Conservation (phyloP, 495 filamentous ascomycete species). For the Polyplosphaeria fusca region DNA sequence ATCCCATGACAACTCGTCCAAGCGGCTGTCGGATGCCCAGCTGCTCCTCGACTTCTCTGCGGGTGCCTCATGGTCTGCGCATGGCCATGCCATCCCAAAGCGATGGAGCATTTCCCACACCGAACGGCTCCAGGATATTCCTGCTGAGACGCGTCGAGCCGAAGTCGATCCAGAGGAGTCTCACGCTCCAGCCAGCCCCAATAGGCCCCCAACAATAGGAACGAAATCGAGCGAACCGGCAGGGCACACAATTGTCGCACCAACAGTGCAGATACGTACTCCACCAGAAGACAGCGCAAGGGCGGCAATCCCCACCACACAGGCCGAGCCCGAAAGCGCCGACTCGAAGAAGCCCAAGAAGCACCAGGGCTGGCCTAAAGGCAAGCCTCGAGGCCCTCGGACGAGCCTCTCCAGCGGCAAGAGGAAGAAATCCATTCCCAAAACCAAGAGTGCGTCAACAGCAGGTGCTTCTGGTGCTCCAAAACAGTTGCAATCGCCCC, state of each 20-base stretch:
- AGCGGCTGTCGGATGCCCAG: conserved; percentile 29
- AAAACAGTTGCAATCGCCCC: conserved; percentile 32
- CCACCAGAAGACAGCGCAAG: conserved; percentile 31
- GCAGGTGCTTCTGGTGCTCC: not conserved
- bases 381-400: conserved; percentile 40
- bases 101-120: conserved; percentile 13
- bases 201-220: not conserved
- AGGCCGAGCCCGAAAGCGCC: not conserved
- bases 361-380: conserved; percentile 43
- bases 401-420: conserved; percentile 19
- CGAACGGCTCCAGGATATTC: not conserved
- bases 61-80: conserved; percentile 7
- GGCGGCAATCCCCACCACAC: not conserved
- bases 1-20: conserved; percentile 21
- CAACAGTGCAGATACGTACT: conserved; percentile 33
- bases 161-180: not conserved
- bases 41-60: conserved; percentile 27
- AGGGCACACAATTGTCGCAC: not conserved
- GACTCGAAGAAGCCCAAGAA: conserved; percentile 27
- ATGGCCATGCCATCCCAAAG: not conserved
- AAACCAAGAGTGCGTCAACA: conserved; percentile 12
- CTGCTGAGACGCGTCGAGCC: no score
- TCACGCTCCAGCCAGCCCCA: not conserved
- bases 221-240: not conserved
- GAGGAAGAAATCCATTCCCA: conserved; percentile 28